Conservation (phyloP, 768 basidiomycete species). For the Pleurotus citrinopileatus region DNA sequence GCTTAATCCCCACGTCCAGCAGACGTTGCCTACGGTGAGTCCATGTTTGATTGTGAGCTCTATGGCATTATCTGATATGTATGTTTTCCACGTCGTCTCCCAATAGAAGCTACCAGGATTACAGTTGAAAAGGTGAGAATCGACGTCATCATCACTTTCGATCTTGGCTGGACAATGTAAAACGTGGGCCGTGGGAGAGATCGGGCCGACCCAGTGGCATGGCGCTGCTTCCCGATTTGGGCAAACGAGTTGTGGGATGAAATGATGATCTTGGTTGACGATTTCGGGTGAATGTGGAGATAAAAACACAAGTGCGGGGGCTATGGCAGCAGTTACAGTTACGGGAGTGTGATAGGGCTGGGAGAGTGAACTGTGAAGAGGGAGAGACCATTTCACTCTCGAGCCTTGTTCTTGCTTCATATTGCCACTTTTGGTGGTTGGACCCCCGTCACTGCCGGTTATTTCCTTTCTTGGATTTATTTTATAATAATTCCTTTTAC, state of each 20-base stretch:
- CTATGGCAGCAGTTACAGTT: background rate
- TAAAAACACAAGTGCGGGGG: constrained; percentile 1
- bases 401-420: constrained; percentile 10
- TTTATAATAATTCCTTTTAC: constrained; percentile 1
- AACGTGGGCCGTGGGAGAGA: constrained; percentile 10
- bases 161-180: background rate
- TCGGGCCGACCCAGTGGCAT: constrained; percentile 5
- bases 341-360: background rate
- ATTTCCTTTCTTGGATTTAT: constrained; percentile 1
- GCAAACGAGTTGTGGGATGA: background rate
- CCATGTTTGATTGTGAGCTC: too few species aligned
- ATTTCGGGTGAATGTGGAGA: constrained; percentile 1
- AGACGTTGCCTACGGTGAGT: too few species aligned
- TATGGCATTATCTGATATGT: too few species aligned
- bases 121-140: constrained; percentile 3
- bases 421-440: background rate
- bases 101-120: background rate
- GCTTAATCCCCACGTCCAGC: too few species aligned
- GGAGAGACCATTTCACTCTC: constrained; percentile 5
- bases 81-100: too few species aligned
- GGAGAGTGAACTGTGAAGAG: constrained; percentile 2
- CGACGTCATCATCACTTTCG: too few species aligned
- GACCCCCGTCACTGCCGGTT: constrained; percentile 7
- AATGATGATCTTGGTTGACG: background rate
- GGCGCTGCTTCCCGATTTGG: background rate